Evolutionary conservation across 345 rosid species (phyloP), one percentile per base, ranked within the genome.

Genomic region (Dipteronia dyeriana): DNA sequence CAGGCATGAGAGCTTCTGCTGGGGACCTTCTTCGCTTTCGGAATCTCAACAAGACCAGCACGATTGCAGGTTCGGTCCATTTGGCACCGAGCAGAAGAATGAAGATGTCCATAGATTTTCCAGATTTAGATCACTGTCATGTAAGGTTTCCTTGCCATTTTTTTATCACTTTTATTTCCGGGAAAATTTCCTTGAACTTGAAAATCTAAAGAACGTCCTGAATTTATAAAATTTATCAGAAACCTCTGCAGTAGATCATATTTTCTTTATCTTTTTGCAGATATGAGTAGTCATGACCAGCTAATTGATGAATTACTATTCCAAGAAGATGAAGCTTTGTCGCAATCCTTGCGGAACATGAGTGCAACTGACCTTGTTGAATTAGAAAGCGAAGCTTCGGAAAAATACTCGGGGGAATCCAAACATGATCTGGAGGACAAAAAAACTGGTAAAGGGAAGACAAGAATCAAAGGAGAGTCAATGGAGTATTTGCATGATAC

Each of bases 1-100:
- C 80, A 89, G 97, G 81, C 97, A 96, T 62, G 93, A 89, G 87
- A 91, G 98, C 87, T 91, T 92, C 80, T 80, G 74, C 67, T 80
- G 53, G 3, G 85, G 86, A 59, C 80, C 86, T 57, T 76, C 81
- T 68, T 82, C 72, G 72, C 73, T 86, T 11, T 54, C 84, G 19
- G 86, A 82, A 20, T 57, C 71, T 61, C 76, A 53, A 23, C 83
- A 83, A 17, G 89, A 90, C 53, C 82, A 68, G 2, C 57, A n/a
- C 20, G 29, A 63, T 25, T 49, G 69, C 23, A 74, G 39, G 2
- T 64, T 70, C 17, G 73, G 31, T 39, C 39, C 73, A 25, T 41
- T 20, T 34, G 22, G 73, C 31, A 3, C 39, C 7, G 79, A 79
- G 25, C 62, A 65, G 66, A 78, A 73, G 75, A 56, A 20, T 11